Percentiles rank a stretch among this genome's conserved stretches.
Conservation (phyloP, 345 rosid species). For the Tarenaya hassleriana region DNA sequence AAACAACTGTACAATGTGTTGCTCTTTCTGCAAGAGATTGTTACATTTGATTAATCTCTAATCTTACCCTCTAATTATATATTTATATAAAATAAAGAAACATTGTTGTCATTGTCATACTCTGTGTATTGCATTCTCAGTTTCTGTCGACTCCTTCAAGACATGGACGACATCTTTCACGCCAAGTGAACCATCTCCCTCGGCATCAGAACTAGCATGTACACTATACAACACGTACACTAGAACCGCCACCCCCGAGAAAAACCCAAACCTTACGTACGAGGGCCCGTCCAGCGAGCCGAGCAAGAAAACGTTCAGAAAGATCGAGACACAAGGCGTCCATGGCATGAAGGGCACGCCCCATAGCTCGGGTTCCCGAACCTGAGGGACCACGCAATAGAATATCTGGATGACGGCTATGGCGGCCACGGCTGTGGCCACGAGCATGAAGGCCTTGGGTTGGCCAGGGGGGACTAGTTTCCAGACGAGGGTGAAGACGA, state of each 20-base stretch:
- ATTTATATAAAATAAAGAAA: neutral
- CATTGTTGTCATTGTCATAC: slow-evolving; percentile 43
- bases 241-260: slow-evolving; percentile 52
- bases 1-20: no score
- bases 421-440: slow-evolving; percentile 35
- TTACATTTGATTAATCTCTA: no score
- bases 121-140: slow-evolving; percentile 26
- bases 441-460: slow-evolving; percentile 49
- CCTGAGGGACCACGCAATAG: slow-evolving; percentile 51
- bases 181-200: slow-evolving; percentile 37
- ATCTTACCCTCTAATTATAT: neutral
- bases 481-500: slow-evolving; percentile 65
- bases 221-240: slow-evolving; percentile 77
- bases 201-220: slow-evolving; percentile 87
- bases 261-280: slow-evolving; percentile 61
- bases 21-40: no score
- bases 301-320: slow-evolving; percentile 68
- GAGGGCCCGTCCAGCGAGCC: slow-evolving; percentile 69
- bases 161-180: slow-evolving; percentile 37
- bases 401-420: slow-evolving; percentile 46
- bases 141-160: slow-evolving; percentile 34
- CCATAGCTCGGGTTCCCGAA: slow-evolving; percentile 74
- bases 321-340: slow-evolving; percentile 77
- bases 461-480: slow-evolving; percentile 46
- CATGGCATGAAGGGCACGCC: slow-evolving; percentile 90